Percentiles rank a stretch among this genome's conserved stretches.
These are phyloP conservation scores for Tardiomyces digboiensis DNA, from an alignment of 1,139 yeast species.

Conservation along the genomic window DNA sequence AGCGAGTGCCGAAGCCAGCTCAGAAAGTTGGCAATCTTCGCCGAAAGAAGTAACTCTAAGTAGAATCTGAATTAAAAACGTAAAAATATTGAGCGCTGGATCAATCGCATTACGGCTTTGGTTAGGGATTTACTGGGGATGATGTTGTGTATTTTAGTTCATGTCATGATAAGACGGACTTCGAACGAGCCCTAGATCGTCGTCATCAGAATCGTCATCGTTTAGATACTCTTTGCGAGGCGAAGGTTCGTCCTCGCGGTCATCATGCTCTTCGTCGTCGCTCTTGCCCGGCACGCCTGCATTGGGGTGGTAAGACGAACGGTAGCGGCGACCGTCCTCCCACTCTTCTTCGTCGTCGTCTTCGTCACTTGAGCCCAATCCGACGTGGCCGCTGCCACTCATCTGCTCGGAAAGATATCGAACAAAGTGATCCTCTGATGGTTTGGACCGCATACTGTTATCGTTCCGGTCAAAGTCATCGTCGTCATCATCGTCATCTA, in stretches of 20 bases:
- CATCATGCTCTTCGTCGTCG: slow-evolving; percentile 12
- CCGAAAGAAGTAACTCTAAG: slow-evolving; percentile 8
- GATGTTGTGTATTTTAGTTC: too few species aligned
- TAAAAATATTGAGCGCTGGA: too few species aligned
- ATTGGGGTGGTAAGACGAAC: slow-evolving; percentile 2
- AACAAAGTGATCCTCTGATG: slow-evolving; percentile 47
- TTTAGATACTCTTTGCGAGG: slow-evolving; percentile 8
- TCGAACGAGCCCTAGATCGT: slow-evolving; percentile 2
- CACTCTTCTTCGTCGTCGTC: slow-evolving; percentile 36
- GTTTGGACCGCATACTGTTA: slow-evolving; percentile 14
- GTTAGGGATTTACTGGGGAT: too few species aligned
- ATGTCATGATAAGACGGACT: not conserved
- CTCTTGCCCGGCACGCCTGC: slow-evolving; percentile 5
- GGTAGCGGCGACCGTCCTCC: slow-evolving; percentile 9
- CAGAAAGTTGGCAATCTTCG: slow-evolving; percentile 19
- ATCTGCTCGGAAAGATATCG: slow-evolving; percentile 81
- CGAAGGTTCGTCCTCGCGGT: slow-evolving; percentile 9
- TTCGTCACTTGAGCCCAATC: slow-evolving; percentile 31
- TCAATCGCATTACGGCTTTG: too few species aligned
- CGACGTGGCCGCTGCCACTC: slow-evolving; percentile 20
- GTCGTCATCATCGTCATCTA: slow-evolving; percentile 14
- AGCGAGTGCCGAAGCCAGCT: slow-evolving; percentile 16
- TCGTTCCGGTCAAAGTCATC: slow-evolving; percentile 10
- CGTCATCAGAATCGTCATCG: not conserved
- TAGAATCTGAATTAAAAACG: too few species aligned